These are phyloP conservation scores for Echium plantagineum DNA, from an alignment of 257 asterid genomes.

Conservation along the genomic window DNA sequence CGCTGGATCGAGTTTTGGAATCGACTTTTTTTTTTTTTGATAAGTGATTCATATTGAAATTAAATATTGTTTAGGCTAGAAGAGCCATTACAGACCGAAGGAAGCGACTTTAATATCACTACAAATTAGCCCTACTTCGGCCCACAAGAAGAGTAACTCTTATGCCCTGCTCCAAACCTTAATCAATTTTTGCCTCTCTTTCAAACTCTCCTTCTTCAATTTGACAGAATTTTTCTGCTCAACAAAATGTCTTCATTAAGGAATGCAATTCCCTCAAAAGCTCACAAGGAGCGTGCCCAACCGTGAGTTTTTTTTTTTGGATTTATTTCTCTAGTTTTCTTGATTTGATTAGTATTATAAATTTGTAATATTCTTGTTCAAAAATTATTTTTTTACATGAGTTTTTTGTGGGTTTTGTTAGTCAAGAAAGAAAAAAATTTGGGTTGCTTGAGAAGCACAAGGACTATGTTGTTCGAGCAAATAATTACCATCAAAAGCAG, in stretches of 20 bases:
- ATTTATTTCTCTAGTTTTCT: not conserved
- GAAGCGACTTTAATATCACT: too few species aligned
- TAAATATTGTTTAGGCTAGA: too few species aligned
- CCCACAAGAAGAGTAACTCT: too few species aligned
- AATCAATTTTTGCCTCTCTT: too few species aligned
- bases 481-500: constrained; percentile 61
- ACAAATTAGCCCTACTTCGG: too few species aligned
- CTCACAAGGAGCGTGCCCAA: constrained; percentile 87
- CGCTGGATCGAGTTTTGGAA: too few species aligned
- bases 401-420: constrained; percentile 9
- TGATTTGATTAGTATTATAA: constrained; percentile 4
- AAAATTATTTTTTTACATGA: not conserved
- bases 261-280: constrained; percentile 65
- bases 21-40: too few species aligned
- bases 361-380: not conserved
- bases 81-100: too few species aligned
- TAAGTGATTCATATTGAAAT: too few species aligned
- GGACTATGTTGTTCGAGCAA: constrained; percentile 77
- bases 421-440: constrained; percentile 51
- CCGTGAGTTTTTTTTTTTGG: constrained; percentile 51
- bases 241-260: constrained; percentile 63
- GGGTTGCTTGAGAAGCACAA: constrained; percentile 86
- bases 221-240: too few species aligned
- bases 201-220: too few species aligned
- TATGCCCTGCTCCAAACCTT: too few species aligned